These are phyloP conservation scores for Vaccinium myrtillus DNA, from an alignment of 148 eudicot species.

Conservation along the genomic window DNA sequence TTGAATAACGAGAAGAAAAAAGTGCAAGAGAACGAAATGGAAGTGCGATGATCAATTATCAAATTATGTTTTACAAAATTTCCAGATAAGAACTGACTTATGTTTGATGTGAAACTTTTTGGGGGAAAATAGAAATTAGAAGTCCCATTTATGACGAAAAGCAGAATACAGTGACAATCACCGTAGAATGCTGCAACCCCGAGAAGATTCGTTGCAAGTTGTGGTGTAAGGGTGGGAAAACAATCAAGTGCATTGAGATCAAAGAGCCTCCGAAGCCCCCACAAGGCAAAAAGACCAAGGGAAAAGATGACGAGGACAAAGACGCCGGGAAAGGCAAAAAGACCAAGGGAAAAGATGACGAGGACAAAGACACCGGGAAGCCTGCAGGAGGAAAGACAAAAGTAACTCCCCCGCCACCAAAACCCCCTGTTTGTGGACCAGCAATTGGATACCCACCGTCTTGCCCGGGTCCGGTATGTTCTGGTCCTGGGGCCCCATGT, in stretches of 20 bases:
- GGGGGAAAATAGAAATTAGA: slow-evolving; percentile 63
- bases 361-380: too few species aligned
- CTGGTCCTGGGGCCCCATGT: background rate
- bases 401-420: too few species aligned
- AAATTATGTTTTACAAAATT: background rate
- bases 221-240: slow-evolving; percentile 54
- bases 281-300: background rate
- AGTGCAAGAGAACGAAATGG: background rate
- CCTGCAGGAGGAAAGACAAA: too few species aligned
- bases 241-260: slow-evolving; percentile 67
- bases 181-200: slow-evolving; percentile 77
- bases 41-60: background rate
- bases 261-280: slow-evolving; percentile 14
- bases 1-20: background rate
- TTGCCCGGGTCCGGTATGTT: background rate
- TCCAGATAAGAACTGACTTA: background rate
- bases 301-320: background rate
- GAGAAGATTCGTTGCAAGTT: slow-evolving; percentile 78
- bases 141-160: slow-evolving; percentile 68
- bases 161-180: slow-evolving; percentile 65
- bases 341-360: too few species aligned
- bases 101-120: slow-evolving; percentile 5
- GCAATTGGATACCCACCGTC: background rate
- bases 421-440: too few species aligned
- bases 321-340: too few species aligned